Evolutionary conservation across 306 rosid species (phyloP).

Genomic region (Vigna trinervia): DNA sequence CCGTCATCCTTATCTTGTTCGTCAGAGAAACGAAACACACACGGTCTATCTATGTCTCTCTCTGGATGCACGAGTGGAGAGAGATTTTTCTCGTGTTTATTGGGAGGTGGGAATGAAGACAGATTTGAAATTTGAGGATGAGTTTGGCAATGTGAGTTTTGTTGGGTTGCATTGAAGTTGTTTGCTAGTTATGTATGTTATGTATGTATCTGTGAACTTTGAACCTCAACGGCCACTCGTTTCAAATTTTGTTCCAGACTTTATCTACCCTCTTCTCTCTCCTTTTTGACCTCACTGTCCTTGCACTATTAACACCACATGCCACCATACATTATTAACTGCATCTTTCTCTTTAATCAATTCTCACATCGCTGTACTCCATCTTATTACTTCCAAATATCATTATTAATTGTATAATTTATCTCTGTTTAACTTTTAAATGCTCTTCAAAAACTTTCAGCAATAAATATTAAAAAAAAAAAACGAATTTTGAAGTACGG

Average conservation of each 20-base stretch:
- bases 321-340: not conserved
- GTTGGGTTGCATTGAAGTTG: constrained; percentile 58
- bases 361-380: not conserved
- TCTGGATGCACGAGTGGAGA: not conserved
- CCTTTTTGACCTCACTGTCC: constrained; percentile 8
- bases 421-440: no score
- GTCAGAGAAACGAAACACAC: not conserved
- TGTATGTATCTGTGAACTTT: constrained; percentile 19
- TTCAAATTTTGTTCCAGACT: constrained; percentile 63
- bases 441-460: no score
- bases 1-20: constrained; percentile 64
- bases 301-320: not conserved
- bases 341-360: not conserved
- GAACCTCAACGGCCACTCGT: constrained; percentile 83
- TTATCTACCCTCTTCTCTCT: constrained; percentile 40
- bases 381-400: no score
- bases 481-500: no score
- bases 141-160: constrained; percentile 42
- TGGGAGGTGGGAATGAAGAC: not conserved
- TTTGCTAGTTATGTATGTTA: constrained; percentile 26
- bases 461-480: no score
- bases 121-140: constrained; percentile 48
- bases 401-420: no score
- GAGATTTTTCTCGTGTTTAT: not conserved
- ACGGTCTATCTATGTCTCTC: constrained; percentile 2